phyloP scores from a whole-genome alignment of 2,329 filamentous ascomycete species.

The Monilinia fructigena region DNA sequence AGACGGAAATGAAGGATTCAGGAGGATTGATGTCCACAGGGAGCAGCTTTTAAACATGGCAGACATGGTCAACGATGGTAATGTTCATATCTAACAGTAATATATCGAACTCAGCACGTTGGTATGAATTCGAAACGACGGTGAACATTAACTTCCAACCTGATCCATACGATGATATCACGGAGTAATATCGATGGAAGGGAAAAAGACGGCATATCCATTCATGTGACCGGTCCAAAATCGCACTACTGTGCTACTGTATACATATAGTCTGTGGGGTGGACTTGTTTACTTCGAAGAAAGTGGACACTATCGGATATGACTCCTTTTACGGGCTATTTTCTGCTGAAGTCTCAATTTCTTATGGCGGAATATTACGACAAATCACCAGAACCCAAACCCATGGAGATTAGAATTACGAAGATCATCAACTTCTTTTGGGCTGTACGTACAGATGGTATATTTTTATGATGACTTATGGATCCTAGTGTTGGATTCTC shows the following conservation, averaged over 20 bases:
- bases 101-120: neutral
- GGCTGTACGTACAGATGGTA: slow-evolving; percentile 9
- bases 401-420: slow-evolving; percentile 16
- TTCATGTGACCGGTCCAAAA: slow-evolving; percentile 21
- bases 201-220: slow-evolving; percentile 10
- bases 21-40: neutral
- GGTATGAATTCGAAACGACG: neutral
- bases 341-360: slow-evolving; percentile 12
- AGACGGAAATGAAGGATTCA: slow-evolving; percentile 18
- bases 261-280: neutral
- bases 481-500: slow-evolving; percentile 3
- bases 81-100: neutral
- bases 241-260: slow-evolving; percentile 2
- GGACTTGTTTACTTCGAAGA: slow-evolving; percentile 1
- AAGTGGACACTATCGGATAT: slow-evolving; percentile 22
- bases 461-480: slow-evolving; percentile 11
- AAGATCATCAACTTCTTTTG: slow-evolving; percentile 8
- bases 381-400: slow-evolving; percentile 11
- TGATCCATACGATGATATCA: slow-evolving; percentile 12
- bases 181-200: slow-evolving; percentile 2
- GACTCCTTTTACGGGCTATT: slow-evolving; percentile 19
- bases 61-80: neutral
- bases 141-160: neutral
- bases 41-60: slow-evolving; percentile 3
- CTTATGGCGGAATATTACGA: neutral